Conservation (phyloP, 495 filamentous ascomycete genomes). For the Neurospora intermedia region DNA sequence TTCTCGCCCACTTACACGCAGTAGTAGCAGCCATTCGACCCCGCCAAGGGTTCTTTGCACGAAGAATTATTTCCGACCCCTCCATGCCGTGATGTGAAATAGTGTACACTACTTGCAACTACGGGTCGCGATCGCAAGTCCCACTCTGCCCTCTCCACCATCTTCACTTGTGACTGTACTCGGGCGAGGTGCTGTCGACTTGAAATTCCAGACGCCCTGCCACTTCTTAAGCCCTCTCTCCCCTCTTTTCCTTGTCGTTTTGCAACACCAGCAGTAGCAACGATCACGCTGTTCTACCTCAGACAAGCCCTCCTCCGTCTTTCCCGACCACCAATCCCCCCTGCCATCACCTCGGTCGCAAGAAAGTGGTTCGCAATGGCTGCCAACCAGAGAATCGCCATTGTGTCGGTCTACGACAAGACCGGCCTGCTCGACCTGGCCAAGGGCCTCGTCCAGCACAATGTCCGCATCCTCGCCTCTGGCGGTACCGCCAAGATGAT, state of each 20-base stretch:
- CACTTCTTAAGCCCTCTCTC: background rate
- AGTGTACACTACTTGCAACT: no score
- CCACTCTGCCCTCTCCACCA: background rate
- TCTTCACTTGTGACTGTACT: background rate
- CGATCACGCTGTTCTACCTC: background rate
- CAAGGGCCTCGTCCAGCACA: slow-evolving; percentile 81
- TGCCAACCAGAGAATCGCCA: slow-evolving; percentile 49
- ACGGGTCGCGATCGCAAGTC: background rate
- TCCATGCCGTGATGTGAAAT: background rate
- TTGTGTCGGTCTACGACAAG: slow-evolving; percentile 98
- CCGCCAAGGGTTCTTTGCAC: background rate
- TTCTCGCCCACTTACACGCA: background rate
- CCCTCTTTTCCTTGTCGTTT: background rate
- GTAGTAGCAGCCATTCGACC: background rate
- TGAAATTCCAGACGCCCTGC: background rate
- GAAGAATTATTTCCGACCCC: slow-evolving; percentile 8
- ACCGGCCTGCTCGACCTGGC: slow-evolving; percentile 91
- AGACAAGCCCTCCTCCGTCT: background rate
- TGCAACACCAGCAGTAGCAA: background rate
- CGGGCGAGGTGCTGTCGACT: background rate
- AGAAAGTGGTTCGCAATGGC: slow-evolving; percentile 22
- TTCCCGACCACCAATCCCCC: background rate
- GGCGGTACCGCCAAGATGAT: slow-evolving; percentile 93
- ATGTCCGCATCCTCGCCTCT: slow-evolving; percentile 86
- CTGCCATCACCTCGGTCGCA: slow-evolving; percentile 1